These are phyloP conservation scores for Neurospora discreta DNA, from an alignment of 495 filamentous ascomycete genomes.

Conservation along the genomic window DNA sequence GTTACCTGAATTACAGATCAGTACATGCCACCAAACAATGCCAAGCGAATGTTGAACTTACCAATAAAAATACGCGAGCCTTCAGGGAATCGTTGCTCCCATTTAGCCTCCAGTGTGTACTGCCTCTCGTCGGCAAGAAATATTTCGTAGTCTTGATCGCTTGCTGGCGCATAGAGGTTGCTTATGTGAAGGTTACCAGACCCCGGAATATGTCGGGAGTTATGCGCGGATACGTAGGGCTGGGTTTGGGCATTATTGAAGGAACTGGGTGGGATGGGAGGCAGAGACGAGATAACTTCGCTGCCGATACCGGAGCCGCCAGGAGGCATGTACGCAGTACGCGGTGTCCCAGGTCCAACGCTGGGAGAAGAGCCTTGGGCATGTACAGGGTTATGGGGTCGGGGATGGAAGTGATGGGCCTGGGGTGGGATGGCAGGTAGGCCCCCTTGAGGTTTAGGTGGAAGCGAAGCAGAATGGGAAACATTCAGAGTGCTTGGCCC, in stretches of 20 bases:
- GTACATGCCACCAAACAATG: background rate
- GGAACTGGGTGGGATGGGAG: constrained; percentile 48
- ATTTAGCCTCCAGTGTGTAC: constrained; percentile 38
- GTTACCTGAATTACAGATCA: constrained; percentile 53
- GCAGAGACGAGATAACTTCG: constrained; percentile 41
- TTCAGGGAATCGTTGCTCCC: constrained; percentile 75
- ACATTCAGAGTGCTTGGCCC: constrained; percentile 29
- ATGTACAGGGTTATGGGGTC: constrained; percentile 19
- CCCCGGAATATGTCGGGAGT: constrained; percentile 33
- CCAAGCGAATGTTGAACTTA: constrained; percentile 33
- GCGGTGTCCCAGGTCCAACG: constrained; percentile 28
- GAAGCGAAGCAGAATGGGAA: constrained; percentile 37
- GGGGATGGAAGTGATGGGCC: constrained; percentile 29
- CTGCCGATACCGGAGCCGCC: constrained; percentile 44
- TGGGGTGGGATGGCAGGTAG: constrained; percentile 32
- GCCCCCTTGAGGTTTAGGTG: constrained; percentile 34
- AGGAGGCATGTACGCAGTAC: constrained; percentile 35
- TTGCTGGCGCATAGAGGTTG: constrained; percentile 2
- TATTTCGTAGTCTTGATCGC: constrained; percentile 64
- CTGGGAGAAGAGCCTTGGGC: constrained; percentile 20
- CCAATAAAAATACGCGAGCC: constrained; percentile 87
- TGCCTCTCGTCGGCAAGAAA: constrained; percentile 69
- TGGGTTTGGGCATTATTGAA: constrained; percentile 26
- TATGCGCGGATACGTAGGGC: constrained; percentile 1
- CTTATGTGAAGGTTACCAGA: background rate